phyloP scores from a whole-genome alignment of 805 yeast species.

The Yamadazyma endophytica region DNA sequence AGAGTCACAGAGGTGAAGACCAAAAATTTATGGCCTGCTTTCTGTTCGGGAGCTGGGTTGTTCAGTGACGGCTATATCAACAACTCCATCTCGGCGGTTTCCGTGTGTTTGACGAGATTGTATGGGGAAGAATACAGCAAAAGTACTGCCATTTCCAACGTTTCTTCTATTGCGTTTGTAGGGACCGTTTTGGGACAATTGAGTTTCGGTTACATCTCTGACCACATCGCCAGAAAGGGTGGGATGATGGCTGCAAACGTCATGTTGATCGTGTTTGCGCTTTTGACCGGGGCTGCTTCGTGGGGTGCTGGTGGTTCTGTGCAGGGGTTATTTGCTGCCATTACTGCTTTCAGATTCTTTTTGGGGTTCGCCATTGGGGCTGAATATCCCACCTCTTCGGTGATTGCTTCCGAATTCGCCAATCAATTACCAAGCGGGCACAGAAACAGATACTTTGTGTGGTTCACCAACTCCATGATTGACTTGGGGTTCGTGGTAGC shows the following conservation, averaged over 20 bases:
- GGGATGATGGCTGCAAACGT: constrained; percentile 81
- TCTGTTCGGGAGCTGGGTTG: constrained; percentile 87
- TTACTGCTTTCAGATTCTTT: constrained; percentile 81
- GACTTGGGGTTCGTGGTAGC: constrained; percentile 82
- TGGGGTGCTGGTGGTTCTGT: constrained; percentile 78
- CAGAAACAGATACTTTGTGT: constrained; percentile 83
- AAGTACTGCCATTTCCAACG: constrained; percentile 72
- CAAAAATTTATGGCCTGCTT: constrained; percentile 53
- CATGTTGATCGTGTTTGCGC: constrained; percentile 71
- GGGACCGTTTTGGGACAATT: constrained; percentile 91
- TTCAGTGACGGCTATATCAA: constrained; percentile 93
- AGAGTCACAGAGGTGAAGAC: constrained; percentile 12
- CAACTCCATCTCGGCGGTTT: constrained; percentile 75
- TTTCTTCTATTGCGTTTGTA: constrained; percentile 83
- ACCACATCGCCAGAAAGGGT: constrained; percentile 70
- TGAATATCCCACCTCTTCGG: constrained; percentile 91
- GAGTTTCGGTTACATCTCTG: constrained; percentile 75
- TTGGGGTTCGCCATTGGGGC: constrained; percentile 92
- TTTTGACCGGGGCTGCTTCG: constrained; percentile 70
- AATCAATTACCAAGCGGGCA: constrained; percentile 72
- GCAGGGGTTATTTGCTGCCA: constrained; percentile 75
- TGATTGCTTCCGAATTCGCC: constrained; percentile 90
- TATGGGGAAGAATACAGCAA: constrained; percentile 61
- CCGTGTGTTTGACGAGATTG: constrained; percentile 60
- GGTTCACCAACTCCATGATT: constrained; percentile 87